A percentile compares a stretch with the other conserved stretches of the same genome.
phyloP scores from a whole-genome alignment of 2,329 filamentous ascomycete species.

The Coccinonectria pachysandricola region DNA sequence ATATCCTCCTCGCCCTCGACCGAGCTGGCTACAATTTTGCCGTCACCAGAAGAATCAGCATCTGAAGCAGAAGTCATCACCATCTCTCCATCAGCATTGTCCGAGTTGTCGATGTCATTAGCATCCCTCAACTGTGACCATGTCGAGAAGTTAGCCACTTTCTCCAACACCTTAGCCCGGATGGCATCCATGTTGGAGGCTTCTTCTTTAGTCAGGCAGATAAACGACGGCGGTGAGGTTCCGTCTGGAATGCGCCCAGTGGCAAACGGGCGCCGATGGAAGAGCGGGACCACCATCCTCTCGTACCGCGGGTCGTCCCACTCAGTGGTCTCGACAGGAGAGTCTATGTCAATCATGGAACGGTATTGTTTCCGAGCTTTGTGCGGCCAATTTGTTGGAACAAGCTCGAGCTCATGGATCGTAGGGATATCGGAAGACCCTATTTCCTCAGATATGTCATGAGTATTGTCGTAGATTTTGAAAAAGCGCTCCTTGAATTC shows the following conservation, averaged over 20 bases:
- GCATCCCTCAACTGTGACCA: conserved; percentile 50
- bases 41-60: conserved; percentile 56
- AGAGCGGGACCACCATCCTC: conserved; percentile 58
- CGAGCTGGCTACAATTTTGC: conserved; percentile 65
- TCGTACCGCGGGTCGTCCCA: conserved; percentile 55
- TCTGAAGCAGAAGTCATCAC: conserved; percentile 55
- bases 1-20: conserved; percentile 84
- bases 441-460: conserved; percentile 63
- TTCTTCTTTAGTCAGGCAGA: conserved; percentile 66
- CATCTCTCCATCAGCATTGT: conserved; percentile 56
- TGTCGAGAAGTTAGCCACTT: conserved; percentile 67
- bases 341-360: conserved; percentile 40
- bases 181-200: conserved; percentile 57
- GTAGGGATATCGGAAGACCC: conserved; percentile 53
- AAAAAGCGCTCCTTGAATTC: conserved; percentile 79
- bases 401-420: conserved; percentile 65
- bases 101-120: conserved; percentile 34
- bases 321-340: conserved; percentile 33
- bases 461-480: conserved; percentile 66
- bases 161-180: conserved; percentile 67
- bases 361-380: conserved; percentile 37
- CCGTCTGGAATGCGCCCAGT: conserved; percentile 21
- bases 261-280: conserved; percentile 43
- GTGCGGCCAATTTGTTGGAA: conserved; percentile 67
- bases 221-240: conserved; percentile 51